These are phyloP conservation scores for Salvia sclarea DNA, from an alignment of 305 asterid genomes.

Conservation along the genomic window DNA sequence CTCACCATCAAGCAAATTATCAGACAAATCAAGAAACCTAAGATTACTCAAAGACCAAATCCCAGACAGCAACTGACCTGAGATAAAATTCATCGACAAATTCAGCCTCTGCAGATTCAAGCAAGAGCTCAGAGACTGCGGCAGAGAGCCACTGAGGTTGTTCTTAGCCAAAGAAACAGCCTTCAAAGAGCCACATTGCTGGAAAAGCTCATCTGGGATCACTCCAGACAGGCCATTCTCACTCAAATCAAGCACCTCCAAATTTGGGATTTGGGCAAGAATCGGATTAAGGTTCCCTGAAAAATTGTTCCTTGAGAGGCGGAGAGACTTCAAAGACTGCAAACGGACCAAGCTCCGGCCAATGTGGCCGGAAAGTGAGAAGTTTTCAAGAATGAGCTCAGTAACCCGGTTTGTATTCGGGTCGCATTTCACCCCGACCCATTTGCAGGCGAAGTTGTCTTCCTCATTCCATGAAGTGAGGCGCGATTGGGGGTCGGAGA, in stretches of 20 bases:
- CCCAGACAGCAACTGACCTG: conserved; percentile 57
- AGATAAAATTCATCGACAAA: conserved; percentile 61
- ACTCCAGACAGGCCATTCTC: conserved; percentile 54
- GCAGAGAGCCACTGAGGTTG: conserved; percentile 63
- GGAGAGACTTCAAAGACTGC: conserved; percentile 49
- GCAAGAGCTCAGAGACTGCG: conserved; percentile 60
- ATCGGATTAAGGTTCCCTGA: conserved; percentile 59
- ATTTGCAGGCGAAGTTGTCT: conserved; percentile 63
- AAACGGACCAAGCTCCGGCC: conserved; percentile 59
- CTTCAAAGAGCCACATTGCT: conserved; percentile 59
- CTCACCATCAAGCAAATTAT: conserved; percentile 65
- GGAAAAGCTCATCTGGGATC: conserved; percentile 59
- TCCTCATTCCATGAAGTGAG: conserved; percentile 84
- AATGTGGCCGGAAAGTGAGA: conserved; percentile 76
- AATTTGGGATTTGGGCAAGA: conserved; percentile 46
- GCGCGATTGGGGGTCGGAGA: conserved; percentile 60
- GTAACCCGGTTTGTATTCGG: conserved; percentile 61
- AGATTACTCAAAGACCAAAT: conserved; percentile 62
- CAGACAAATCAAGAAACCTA: conserved; percentile 61
- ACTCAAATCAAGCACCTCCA: conserved; percentile 63
- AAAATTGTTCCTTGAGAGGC: conserved; percentile 64
- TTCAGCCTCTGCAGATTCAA: conserved; percentile 51
- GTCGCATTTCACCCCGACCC: conserved; percentile 72
- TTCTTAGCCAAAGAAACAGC: conserved; percentile 67
- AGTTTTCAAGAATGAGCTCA: conserved; percentile 54